Conservation (phyloP, 2,329 filamentous ascomycete species). For the Sclerotinia spermophila region DNA sequence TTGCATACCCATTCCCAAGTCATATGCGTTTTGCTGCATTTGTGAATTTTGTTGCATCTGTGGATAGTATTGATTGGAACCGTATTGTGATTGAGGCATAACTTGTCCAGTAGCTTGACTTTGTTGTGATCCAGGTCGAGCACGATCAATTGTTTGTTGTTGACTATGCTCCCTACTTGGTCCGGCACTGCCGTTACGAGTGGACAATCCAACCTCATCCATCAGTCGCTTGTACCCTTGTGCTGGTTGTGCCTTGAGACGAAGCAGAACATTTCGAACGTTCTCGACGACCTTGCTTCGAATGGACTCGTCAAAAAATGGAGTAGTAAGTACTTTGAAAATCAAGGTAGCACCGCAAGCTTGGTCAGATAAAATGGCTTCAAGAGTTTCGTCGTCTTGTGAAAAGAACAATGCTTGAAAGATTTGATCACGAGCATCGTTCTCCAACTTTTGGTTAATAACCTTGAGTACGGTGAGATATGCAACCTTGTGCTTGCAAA, state of each 20-base stretch:
- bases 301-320: constrained; percentile 92
- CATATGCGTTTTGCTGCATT: constrained; percentile 45
- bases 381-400: constrained; percentile 77
- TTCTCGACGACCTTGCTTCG: constrained; percentile 86
- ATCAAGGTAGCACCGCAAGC: constrained; percentile 91
- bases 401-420: constrained; percentile 91
- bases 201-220: constrained; percentile 94
- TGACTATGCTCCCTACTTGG: constrained; percentile 37
- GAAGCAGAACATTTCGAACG: constrained; percentile 81
- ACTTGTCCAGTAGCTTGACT: constrained; percentile 46
- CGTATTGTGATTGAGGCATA: constrained; percentile 41
- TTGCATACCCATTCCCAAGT: constrained; percentile 50
- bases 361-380: constrained; percentile 87
- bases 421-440: constrained; percentile 85
- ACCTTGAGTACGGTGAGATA: constrained; percentile 97
- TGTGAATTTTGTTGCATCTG: constrained; percentile 46
- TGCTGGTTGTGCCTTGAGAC: constrained; percentile 87
- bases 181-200: constrained; percentile 46
- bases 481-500: constrained; percentile 98
- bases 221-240: constrained; percentile 98
- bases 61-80: constrained; percentile 51
- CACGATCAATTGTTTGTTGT: constrained; percentile 46
- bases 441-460: constrained; percentile 94
- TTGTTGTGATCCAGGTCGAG: constrained; percentile 53
- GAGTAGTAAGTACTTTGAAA: constrained; percentile 97